Evolutionary conservation across 176 grass and related monocot genomes (phyloP), one percentile per base, ranked within the genome.

Genomic region (Bonia amplexicaulis): DNA sequence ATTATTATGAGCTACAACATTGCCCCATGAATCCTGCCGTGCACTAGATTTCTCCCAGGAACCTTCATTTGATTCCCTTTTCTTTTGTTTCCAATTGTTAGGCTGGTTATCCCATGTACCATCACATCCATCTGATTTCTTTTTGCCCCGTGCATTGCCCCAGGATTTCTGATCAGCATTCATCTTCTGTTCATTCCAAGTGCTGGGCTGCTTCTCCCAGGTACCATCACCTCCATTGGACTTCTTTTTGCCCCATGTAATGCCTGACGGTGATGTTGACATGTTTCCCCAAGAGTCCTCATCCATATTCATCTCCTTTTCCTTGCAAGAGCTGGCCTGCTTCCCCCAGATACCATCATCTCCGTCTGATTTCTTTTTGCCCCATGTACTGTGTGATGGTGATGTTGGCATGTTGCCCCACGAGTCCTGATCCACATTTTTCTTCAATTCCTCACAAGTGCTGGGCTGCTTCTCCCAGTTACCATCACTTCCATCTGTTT

Each of bases 41-140:
- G 48, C 58, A 54, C 81, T 66, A 57, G 60, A 53, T 19, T 65
- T 86, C n/a, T 86, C 76, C 84, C 85, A 86, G 37, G 85, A 53
- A 73, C 31, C 79, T 74, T 14, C 45, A 80, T 80, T 86, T 66
- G 77, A 73, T 74, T 53, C 71, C 23, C 17, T 59, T 68, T 46
- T 81, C 48, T 81, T 80, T 33, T 53, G 39, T 67, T 68, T 81
- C n/a, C 72, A 75, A 58, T 6, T 80, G 67, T 14, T 73, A 13
- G n/a, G 22, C 33, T 74, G 67, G 10, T 25, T 49, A 35, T 80
- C 55, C 27, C 49, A 53, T 12, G 75, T 65, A 44, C 20, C 69
- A 52, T 64, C 66, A 3, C 27, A 51, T 79, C 47, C 22, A 35
- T 84, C 68, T 35, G 61, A 67, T 6, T 66, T 84, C n/a, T 53